Percentiles rank a stretch among this genome's conserved stretches.
These are phyloP conservation scores for Pseudopyrenochaeta lycopersici DNA, from an alignment of 2,329 filamentous ascomycete species.

Conservation along the genomic window DNA sequence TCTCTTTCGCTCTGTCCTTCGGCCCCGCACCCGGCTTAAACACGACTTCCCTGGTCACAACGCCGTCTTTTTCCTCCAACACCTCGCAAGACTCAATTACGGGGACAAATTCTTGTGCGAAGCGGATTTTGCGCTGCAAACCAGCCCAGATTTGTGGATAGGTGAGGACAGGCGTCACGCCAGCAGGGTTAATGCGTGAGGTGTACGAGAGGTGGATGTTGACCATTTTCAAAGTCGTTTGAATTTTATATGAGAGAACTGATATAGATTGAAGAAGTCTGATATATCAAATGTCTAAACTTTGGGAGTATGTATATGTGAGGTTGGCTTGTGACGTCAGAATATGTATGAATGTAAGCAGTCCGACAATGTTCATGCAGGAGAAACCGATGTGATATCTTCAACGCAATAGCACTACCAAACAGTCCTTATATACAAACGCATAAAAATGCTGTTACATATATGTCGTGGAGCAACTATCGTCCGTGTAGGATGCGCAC, in stretches of 20 bases:
- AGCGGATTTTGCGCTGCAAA: constrained; percentile 57
- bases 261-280: too few relatives aligned
- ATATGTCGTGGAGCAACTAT: neutral
- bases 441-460: neutral
- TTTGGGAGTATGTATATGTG: neutral
- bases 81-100: constrained; percentile 54
- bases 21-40: constrained; percentile 50
- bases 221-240: constrained; percentile 42
- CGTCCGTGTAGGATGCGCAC: neutral
- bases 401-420: neutral
- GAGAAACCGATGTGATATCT: too few relatives aligned
- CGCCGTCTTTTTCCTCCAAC: constrained; percentile 48
- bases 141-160: constrained; percentile 54
- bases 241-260: neutral
- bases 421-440: neutral
- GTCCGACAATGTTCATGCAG: too few relatives aligned
- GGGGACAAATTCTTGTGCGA: constrained; percentile 57
- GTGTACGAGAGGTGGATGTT: constrained; percentile 54
- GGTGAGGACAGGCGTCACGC: constrained; percentile 49
- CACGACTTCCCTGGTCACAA: constrained; percentile 48
- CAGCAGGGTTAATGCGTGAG: constrained; percentile 54
- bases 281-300: neutral
- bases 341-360: too few relatives aligned
- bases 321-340: too few relatives aligned
- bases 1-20: constrained; percentile 45